Base-by-base conservation (phyloP, 768 basidiomycete genomes). In the Macrolepiota dolichaula region DNA sequence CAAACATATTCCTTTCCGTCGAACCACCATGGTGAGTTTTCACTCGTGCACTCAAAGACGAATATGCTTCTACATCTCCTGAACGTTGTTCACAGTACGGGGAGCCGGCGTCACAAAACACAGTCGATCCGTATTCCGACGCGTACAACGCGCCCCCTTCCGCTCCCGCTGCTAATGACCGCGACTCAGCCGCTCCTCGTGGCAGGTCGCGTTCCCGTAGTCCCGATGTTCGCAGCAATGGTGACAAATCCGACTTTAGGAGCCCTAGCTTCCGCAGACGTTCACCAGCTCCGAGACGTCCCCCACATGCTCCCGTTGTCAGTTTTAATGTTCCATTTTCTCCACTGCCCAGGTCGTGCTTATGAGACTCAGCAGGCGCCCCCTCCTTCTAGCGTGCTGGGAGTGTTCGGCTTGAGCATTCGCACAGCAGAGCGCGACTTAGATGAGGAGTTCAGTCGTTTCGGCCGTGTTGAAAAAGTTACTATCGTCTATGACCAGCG, bases 401-500 rank as follows among this genome's bases (percentile, higher is more conserved):
- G 96, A 61, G 94, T 98, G n/a, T 99, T 98, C 66, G 96, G 96
- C n/a, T 77, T 98, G 44, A 96, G 94, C 67, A 96, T 99, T 59
- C 86, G 96, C 57, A 98, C 96, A 3, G 84, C 88, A 57, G 96
- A 99, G 71, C 85, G 91, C 44, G 96, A 98, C 71, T 79, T 99
- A 51, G 94, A 98, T 65, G 92, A 96, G 65, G 95, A 97, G 73
- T 98, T 99, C 67, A 85, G 79, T 67, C 84, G 92, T 51, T 91
- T 87, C 65, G 96, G 96, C 24, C 82, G 85, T 37, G 95, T 97
- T 52, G 92, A 95, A 72, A 98, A 97, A 73, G 95, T 96, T 49
- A 92, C 90, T 56, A 95, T 98, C 66, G 96, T 98, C 12, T 97
- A 97, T 69, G 96, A 98, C 74, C 95, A 96, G 73, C 80, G 94